Conservation (phyloP, 2,329 filamentous ascomycete genomes). For the Colletotrichum chrysophilum region DNA sequence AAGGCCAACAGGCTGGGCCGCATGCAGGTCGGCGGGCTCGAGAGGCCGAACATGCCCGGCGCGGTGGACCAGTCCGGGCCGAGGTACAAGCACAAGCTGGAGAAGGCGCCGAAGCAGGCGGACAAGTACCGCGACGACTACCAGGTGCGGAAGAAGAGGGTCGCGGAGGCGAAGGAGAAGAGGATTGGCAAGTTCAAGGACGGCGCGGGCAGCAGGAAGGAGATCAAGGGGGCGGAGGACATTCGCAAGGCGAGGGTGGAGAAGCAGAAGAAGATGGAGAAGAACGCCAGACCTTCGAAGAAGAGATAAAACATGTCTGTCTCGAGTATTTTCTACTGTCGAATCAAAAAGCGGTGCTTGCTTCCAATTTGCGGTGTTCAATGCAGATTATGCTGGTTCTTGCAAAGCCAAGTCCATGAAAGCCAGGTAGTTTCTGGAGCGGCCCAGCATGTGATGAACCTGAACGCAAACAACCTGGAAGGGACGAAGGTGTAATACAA, state of each 20-base stretch:
- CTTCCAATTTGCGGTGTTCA: no score
- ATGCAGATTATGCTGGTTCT: no score
- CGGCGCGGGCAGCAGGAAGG: constrained; percentile 73
- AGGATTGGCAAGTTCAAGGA: constrained; percentile 76
- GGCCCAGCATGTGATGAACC: no score
- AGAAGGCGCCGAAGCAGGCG: constrained; percentile 89
- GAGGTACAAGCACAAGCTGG: constrained; percentile 84
- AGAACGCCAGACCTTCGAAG: constrained; percentile 85
- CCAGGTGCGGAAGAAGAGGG: constrained; percentile 86
- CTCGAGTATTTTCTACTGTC: no score
- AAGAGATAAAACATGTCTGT: constrained; percentile 14
- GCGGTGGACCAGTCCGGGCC: constrained; percentile 35
- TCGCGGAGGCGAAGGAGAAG: constrained; percentile 86
- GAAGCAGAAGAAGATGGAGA: constrained; percentile 78
- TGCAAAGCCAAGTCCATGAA: no score
- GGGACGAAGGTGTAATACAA: no score
- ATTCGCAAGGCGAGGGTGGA: constrained; percentile 82
- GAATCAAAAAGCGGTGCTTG: no score
- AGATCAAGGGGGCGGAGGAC: constrained; percentile 83
- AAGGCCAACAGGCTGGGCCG: constrained; percentile 81
- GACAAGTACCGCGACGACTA: constrained; percentile 94
- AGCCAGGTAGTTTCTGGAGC: no score
- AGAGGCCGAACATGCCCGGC: constrained; percentile 49
- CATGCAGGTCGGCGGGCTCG: constrained; percentile 81
- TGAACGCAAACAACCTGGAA: no score